These are phyloP conservation scores for Lindgomyces ingoldianus DNA, from an alignment of 495 filamentous ascomycete species.

Conservation along the genomic window DNA sequence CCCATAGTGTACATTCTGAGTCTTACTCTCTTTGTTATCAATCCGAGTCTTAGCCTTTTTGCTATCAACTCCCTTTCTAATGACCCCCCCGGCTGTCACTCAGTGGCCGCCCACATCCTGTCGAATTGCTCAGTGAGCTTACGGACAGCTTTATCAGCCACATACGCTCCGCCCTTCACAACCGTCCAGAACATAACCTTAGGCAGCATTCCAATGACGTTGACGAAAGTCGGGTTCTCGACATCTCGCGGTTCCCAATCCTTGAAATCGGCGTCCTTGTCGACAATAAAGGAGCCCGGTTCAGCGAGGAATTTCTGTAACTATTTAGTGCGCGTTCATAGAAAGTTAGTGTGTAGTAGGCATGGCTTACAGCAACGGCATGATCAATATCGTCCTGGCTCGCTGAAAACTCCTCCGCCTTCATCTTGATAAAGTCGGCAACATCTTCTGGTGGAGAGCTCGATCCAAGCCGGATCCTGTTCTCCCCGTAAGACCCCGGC, in stretches of 20 bases:
- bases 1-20: too few species aligned
- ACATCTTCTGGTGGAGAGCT: neutral
- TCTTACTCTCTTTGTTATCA: too few species aligned
- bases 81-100: too few species aligned
- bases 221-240: constrained; percentile 8
- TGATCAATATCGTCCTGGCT: constrained; percentile 5
- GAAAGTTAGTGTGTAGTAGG: neutral
- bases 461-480: neutral
- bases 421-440: constrained; percentile 3
- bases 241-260: neutral
- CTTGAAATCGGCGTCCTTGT: neutral
- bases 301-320: constrained; percentile 8
- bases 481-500: constrained; percentile 3
- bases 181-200: constrained; percentile 6
- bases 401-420: constrained; percentile 5
- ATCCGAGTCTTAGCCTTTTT: too few species aligned
- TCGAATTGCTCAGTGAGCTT: neutral
- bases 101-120: too few species aligned
- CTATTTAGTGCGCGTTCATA: neutral
- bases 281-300: constrained; percentile 8
- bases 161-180: neutral
- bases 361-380: constrained; percentile 11
- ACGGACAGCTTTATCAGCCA: neutral
- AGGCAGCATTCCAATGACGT: constrained; percentile 1
- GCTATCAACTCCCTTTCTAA: too few species aligned